Percentiles rank a stretch among this genome's conserved stretches.
Conservation (phyloP, 306 rosid genomes). For the Canavalia ensiformis region DNA sequence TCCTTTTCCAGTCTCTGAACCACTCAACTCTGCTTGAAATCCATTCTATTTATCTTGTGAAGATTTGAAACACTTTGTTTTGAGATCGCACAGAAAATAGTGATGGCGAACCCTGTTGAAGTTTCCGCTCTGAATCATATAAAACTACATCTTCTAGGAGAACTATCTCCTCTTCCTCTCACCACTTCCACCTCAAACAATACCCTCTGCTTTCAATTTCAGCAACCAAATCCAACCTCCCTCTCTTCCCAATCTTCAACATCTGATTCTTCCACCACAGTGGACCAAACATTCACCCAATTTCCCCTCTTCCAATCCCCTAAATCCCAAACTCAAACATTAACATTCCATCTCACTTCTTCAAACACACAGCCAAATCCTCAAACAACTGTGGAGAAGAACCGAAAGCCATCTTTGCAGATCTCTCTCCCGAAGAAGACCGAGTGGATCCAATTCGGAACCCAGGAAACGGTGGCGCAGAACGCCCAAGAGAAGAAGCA, state of each 20-base stretch:
- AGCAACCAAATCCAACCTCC: slow-evolving; percentile 37
- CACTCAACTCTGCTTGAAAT: slow-evolving; percentile 43
- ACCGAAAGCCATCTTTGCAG: slow-evolving; percentile 59
- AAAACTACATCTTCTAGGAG: slow-evolving; percentile 72
- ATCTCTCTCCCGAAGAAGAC: slow-evolving; percentile 70
- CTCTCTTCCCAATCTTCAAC: slow-evolving; percentile 49
- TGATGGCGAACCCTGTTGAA: slow-evolving; percentile 57
- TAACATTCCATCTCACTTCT: neutral
- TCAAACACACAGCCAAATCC: slow-evolving; percentile 26
- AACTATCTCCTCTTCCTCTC: slow-evolving; percentile 65
- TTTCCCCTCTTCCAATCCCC: slow-evolving; percentile 34
- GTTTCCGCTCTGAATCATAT: slow-evolving; percentile 58
- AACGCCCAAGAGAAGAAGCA: slow-evolving; percentile 31
- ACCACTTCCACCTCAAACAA: neutral
- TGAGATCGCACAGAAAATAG: neutral
- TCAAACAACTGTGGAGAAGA: neutral
- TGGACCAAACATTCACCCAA: slow-evolving; percentile 23
- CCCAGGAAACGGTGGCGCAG: neutral
- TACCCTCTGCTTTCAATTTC: slow-evolving; percentile 1
- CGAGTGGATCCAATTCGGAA: slow-evolving; percentile 69
- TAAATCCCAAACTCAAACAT: slow-evolving; percentile 45
- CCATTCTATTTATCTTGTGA: neutral
- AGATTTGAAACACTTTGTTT: neutral
- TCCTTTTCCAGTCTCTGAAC: slow-evolving; percentile 29
- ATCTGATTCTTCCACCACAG: slow-evolving; percentile 46